Evolutionary conservation across 1,284 basidiomycete species (phyloP), one percentile per base, ranked within the genome.

Genomic region (Boletellus dicymbophilus): DNA sequence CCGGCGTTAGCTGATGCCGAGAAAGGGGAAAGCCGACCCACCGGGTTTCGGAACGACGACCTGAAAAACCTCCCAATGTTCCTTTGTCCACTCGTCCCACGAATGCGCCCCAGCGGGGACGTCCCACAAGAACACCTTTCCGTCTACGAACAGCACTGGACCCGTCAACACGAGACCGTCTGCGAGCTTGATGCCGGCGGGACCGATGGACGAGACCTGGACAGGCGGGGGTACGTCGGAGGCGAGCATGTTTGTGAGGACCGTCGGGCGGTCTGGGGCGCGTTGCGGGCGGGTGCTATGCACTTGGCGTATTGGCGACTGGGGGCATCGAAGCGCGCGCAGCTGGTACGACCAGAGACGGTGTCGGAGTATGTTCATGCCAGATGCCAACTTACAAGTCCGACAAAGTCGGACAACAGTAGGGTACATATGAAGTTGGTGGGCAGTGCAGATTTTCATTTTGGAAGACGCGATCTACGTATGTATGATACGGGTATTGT

Each of bases 41-140:
- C 95, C 95, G 53, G 95, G 95, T 66, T 85, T 84, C 1, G 94
- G 95, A 22, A 87, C 77, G 12, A 92, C 81, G 10, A 84, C 76
- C 52, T 95, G 89, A 56, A 98, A 92, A 16, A 95, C 65, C 56
- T 83, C 79, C 60, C 95, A 92, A 55, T 85, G 81, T 28, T 89
- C 88, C 42, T 75, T 75, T 9, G 63, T 72, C 93, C 93, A 97
- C 36, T 79, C 81, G 6, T 75, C 71, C 74, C 83, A 85, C 2
- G 48, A 23, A n/a, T 22, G 25, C 25, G 21, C 8, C 3, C 40
- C 44, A 1, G n/a, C n/a, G n/a, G 90, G 88, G 1, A 91, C 87
- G 63, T 98, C 86, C 95, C 95, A 99, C 30, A 98, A 68, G 48
- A 95, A 89, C 0, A 93, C 90, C 44, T 88, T 81, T 6, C 92